Evolutionary conservation across 345 rosid genomes (phyloP), one percentile per base, ranked within the genome.

Genomic region (Euphorbia pulcherrima): DNA sequence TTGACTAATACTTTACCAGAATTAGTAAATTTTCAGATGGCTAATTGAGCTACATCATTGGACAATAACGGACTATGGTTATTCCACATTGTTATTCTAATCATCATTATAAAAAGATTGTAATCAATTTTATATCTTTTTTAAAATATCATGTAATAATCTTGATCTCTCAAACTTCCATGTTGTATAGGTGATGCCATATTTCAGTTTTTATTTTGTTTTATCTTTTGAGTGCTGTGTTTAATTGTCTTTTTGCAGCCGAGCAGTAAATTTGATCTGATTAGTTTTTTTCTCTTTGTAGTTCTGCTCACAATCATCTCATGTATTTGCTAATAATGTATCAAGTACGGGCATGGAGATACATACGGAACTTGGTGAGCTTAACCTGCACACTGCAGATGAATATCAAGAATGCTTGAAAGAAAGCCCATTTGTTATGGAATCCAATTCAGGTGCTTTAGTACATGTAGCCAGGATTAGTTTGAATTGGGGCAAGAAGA

Each of bases 301-400:
- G 99, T 90, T 83, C 27, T 91, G 96, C 76, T 88, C 97, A 41
- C 99, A 94, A 83, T 94, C 99, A 26, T 91, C 92, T 51, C 99
- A 94, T 78, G 69, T 89, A 68, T 91, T 88, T 81, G 96, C 95
- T 69, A 94, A 94, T 83, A 88, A 94, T 82, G 80, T 91, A 68
- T 89, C 99, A 59, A 83, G 73, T 70, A 69, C 61, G 76, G 96
- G 92, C 74, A 86, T 90, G 72, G 68, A 88, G 37, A 82, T 88
- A 44, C 96, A 94, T 82, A 79, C 86, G 89, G 99, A 94, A 76
- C 92, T 94, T 78, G 97, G 99, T 73, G 99, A 94, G 69, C 69
- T 94, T 52, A 94, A 94, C 86, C 80, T 94, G 78, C 88, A 91
- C 80, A 77, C 85, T 90, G 93, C 89, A 70, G 97, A 89, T 74